Base-by-base conservation (phyloP, 2,329 filamentous ascomycete genomes). In the Paecilomyces variotii region DNA sequence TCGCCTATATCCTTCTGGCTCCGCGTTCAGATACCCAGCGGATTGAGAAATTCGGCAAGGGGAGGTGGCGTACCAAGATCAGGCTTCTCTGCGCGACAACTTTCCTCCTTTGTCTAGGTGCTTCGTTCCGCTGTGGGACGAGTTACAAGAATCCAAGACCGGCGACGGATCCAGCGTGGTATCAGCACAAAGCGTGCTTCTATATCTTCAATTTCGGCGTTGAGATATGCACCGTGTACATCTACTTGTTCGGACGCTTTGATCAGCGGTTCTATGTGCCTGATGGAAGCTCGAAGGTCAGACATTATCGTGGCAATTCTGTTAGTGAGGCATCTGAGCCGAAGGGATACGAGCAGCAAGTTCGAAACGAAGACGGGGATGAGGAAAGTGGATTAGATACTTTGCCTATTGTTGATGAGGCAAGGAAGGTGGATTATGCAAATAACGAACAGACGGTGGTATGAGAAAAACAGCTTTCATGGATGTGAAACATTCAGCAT, bases 161-260 rank as follows among this genome's bases (percentile, higher is more conserved):
- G 2, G 65, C 67, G 58, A 76, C 52, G 10, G 50, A 84, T 59
- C 85, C 88, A 1, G 86, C 86, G 4, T 89, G 86, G 82, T 93
- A 87, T 70, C 82, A 90, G 66, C 78, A 78, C 67, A 89, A 87
- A 70, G 82, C 85, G 1, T 84, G 83, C 66, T 96, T 91, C 77
- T 96, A 94, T 76, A 75, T 85, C 68, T 89, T 94, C 77, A 89
- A 90, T 75, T 95, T 89, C 68, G 78, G 77, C 14, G 79, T 92
- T 39, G 91, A 96, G 73, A 76, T 92, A 49, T 68, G 88, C 26
- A 84, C 91, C 39, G 80, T 93, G 3, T 82, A 80, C 56, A 75
- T 86, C 7, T 93, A 89, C 73, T 80, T 86, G 0, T 67, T 88
- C 14, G 73, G 81, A 24, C 82, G 91, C 32, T 85, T 94, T 61